Conservation (phyloP, 106 monocot genomes). For the Platanthera guangdongensis region DNA sequence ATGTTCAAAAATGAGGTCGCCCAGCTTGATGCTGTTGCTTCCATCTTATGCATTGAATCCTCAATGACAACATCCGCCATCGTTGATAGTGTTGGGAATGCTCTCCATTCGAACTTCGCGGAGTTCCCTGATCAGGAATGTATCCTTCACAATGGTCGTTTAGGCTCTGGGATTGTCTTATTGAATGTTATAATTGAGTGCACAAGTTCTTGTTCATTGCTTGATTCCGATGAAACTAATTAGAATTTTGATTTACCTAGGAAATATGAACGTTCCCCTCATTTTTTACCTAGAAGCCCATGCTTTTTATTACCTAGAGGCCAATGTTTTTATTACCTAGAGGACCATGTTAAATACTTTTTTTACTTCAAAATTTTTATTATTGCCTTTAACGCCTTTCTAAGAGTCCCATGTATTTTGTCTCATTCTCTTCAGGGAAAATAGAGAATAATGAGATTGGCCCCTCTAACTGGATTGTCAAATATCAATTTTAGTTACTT, state of each 20-base stretch:
- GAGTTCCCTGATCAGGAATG: slow-evolving; percentile 86
- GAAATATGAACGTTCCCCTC: too few species aligned
- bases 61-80: slow-evolving; percentile 92
- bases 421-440: not conserved
- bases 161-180: too few species aligned
- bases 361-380: too few species aligned
- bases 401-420: not conserved
- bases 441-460: not conserved
- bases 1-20: slow-evolving; percentile 91
- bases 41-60: slow-evolving; percentile 92
- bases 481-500: not conserved
- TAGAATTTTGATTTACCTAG: not conserved
- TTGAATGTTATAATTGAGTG: too few species aligned
- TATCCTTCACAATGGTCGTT: slow-evolving; percentile 38
- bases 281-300: too few species aligned
- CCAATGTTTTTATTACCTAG: too few species aligned
- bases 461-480: too few species aligned
- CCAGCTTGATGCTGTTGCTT: slow-evolving; percentile 73
- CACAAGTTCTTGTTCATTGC: not conserved
- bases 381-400: not conserved
- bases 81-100: slow-evolving; percentile 79
- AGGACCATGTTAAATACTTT: too few species aligned
- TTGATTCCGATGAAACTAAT: not conserved
- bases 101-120: slow-evolving; percentile 85
- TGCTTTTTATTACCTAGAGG: too few species aligned